Evolutionary conservation across 164 flowering plant genomes (phyloP), one percentile per base, ranked within the genome.

Genomic region (Amborella trichopoda): DNA sequence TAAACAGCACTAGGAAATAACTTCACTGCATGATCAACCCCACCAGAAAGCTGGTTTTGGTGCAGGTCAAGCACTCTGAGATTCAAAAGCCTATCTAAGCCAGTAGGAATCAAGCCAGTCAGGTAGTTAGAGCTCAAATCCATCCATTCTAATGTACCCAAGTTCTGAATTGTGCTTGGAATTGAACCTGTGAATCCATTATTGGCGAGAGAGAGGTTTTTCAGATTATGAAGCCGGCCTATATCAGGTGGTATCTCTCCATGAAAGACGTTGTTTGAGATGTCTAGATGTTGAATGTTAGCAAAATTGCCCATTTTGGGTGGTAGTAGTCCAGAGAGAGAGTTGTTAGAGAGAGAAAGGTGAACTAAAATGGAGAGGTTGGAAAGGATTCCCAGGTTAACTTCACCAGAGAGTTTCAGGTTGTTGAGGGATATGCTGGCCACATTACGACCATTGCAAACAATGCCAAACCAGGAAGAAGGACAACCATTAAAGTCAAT

Each of bases 401-500:
- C 88, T 59, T 71, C 79, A 20, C 78, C 96, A 21, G 95, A 71
- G 18, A 93, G 71, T 34, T 74, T 68, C 17, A 77, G 58, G 32
- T 74, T 62, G 55, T 88, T 83, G 23, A 93, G 83, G 12, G 79
- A 71, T 56, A 93, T 80, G 18, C 75, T 94, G 10, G 95, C 96
- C 51, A 93, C 91, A 59, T 68, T 75, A 12, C 70, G 83, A 36
- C 80, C 83, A 58, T 77, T 81, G 45, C 99, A 93, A 28, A 88
- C 77, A 53, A 93, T 72, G 17, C 99, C 99, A 73, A 82, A 82
- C 99, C 96, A 88, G 16, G 96, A 87, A 12, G 95, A 77, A 50
- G 99, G 99, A 58, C 96, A 88, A 6, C 96, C 95, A 66, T 88
- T 72, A n/a, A n/a, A n/a, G n/a, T n/a, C n/a, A 34, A 85, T 88